Base-by-base conservation (phyloP, 805 yeast genomes). In the Hyphopichia homilentoma region DNA sequence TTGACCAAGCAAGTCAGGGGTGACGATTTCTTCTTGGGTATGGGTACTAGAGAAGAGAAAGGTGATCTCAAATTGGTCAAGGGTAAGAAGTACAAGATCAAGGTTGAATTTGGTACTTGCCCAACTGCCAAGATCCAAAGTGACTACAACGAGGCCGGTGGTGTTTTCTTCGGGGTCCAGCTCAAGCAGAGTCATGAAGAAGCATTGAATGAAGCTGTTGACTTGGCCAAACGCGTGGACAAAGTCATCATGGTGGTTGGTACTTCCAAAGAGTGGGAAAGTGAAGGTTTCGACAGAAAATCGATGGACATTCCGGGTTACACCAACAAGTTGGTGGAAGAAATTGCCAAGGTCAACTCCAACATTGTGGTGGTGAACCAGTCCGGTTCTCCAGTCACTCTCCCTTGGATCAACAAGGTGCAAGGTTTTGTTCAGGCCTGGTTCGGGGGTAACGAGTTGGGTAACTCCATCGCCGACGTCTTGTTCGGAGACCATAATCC, bases 401-500 rank as follows among this genome's bases (percentile, higher is more conserved):
- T 78, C 60, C 81, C 81, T 17, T 76, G 80, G 79, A 21, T 30
- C 7, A 39, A 43, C 7, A 47, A 64, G 22, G 73, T 63, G 15
- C 60, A 61, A 24, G 68, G 69, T 2, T 33, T 75, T 12, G 52
- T 76, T 5, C 78, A 75, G 29, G 75, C 77, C 7, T 74, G 77
- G 69, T 75, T 66, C 46, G 76, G 75, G 38, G 82, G 81, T 35
- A 65, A 65, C 38, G 82, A 77, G 43, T 49, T 62, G 25, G 82
- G 83, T 37, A 75, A 73, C 43, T 71, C 76, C 11, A 61, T 77
- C 48, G 81, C 81, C 4, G 81, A 77, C 52, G 76, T 74, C 9
- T 40, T 78, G 27, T 77, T 65, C 43, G 84, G 83, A 19, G 81
- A 77, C 43, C 65, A 54, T 30, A 76, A 75, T 47, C 85, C 85